Conservation (phyloP, 2,329 filamentous ascomycete genomes). For the Hyphodiscus sp. region DNA sequence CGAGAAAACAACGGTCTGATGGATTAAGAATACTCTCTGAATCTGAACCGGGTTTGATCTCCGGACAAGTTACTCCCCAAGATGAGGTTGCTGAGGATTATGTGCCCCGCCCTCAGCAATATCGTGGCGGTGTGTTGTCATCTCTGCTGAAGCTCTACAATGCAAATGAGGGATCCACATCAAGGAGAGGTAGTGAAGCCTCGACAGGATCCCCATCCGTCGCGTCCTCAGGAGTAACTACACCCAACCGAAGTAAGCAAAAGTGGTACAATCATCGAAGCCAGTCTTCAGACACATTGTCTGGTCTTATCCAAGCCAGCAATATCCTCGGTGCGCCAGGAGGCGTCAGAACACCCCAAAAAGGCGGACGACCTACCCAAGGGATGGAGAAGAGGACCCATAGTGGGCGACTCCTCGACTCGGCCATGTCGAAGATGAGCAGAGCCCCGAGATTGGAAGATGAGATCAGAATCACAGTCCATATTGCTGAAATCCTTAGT, state of each 20-base stretch:
- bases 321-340: slow-evolving; percentile 45
- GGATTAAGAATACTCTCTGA: slow-evolving; percentile 12
- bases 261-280: slow-evolving; percentile 34
- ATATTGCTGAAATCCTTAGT: slow-evolving; percentile 63
- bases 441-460: slow-evolving; percentile 28
- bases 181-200: slow-evolving; percentile 21
- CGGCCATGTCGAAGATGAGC: slow-evolving; percentile 17
- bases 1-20: slow-evolving; percentile 23
- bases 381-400: slow-evolving; percentile 23
- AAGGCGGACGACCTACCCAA: slow-evolving; percentile 13
- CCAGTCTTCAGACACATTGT: slow-evolving; percentile 40
- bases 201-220: slow-evolving; percentile 34
- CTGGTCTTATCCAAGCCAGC: slow-evolving; percentile 48
- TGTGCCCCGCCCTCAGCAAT: slow-evolving; percentile 59
- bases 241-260: slow-evolving; percentile 20
- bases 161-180: slow-evolving; percentile 15
- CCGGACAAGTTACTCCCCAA: slow-evolving; percentile 40
- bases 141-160: slow-evolving; percentile 66
- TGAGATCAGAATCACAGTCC: slow-evolving; percentile 44
- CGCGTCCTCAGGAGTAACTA: slow-evolving; percentile 36
- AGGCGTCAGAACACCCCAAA: slow-evolving; percentile 34
- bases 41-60: slow-evolving; percentile 26
- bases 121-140: slow-evolving; percentile 66
- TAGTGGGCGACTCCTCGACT: slow-evolving; percentile 21
- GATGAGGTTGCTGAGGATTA: slow-evolving; percentile 50